These are phyloP conservation scores for Thielaviopsis musarum DNA, from an alignment of 2,329 filamentous ascomycete genomes.

Conservation along the genomic window DNA sequence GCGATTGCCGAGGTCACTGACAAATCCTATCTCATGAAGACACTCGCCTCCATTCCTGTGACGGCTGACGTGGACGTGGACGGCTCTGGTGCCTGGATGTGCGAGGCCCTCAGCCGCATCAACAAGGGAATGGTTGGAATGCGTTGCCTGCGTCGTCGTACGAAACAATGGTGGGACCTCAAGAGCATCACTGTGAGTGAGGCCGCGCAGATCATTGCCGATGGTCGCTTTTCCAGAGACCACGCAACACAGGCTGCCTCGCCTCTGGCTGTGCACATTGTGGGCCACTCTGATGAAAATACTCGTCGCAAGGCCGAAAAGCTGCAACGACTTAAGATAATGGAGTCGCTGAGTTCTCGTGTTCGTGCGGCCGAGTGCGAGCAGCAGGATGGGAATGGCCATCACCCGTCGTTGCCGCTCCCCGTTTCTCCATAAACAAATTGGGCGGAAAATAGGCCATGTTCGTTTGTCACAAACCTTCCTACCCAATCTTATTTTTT, in stretches of 20 bases:
- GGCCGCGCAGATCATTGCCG: not conserved
- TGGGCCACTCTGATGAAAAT: not conserved
- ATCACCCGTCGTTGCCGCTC: not conserved
- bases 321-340: not conserved
- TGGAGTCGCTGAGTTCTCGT: not conserved
- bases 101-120: constrained; percentile 2
- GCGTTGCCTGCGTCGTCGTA: constrained; percentile 3
- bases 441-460: not conserved
- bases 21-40: not conserved
- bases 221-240: not conserved
- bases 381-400: not conserved
- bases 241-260: not conserved
- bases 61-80: not conserved
- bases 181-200: constrained; percentile 3
- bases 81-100: constrained; percentile 8
- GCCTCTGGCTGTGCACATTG: not conserved
- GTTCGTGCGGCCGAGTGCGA: not conserved
- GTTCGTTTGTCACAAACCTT: not conserved
- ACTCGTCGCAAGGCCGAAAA: not conserved
- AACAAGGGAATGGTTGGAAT: constrained; percentile 3
- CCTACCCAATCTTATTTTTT: not conserved
- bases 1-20: constrained; percentile 8
- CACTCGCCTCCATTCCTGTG: constrained; percentile 2
- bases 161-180: constrained; percentile 8
- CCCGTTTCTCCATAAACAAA: not conserved